phyloP scores from a whole-genome alignment of 1,284 basidiomycete species.

The Polyporus tsugae region DNA sequence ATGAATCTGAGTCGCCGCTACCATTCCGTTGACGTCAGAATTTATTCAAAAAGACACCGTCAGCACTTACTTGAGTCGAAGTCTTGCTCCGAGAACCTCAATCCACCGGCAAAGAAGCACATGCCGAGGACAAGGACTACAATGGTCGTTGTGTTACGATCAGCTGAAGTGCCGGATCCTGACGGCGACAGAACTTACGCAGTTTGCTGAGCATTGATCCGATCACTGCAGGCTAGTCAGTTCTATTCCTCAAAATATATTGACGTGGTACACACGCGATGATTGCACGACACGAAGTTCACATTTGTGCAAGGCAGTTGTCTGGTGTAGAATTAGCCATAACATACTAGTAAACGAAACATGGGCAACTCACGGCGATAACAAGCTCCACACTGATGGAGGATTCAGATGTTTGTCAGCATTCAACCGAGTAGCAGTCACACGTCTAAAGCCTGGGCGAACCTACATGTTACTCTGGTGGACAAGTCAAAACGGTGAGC shows the following conservation, averaged over 20 bases:
- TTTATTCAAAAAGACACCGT: not conserved
- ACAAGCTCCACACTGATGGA: constrained; percentile 72
- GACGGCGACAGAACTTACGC: constrained; percentile 50
- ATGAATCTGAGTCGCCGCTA: constrained; percentile 83
- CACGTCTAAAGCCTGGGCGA: not conserved
- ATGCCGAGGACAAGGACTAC: constrained; percentile 68
- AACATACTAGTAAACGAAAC: not conserved
- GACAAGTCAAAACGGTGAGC: constrained; percentile 20
- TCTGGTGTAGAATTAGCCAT: constrained; percentile 48
- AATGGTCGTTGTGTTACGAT: not conserved
- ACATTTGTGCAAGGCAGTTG: constrained; percentile 84
- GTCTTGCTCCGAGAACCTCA: constrained; percentile 80
- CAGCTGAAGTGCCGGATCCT: not conserved
- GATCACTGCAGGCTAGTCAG: constrained; percentile 57
- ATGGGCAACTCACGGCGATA: constrained; percentile 61
- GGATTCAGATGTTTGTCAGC: constrained; percentile 2
- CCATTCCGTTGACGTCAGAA: not conserved
- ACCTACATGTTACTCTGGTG: constrained; percentile 73
- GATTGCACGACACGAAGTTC: constrained; percentile 88
- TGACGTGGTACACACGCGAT: constrained; percentile 48
- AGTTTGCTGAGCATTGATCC: constrained; percentile 84
- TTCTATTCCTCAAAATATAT: not conserved
- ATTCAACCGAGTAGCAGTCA: not conserved
- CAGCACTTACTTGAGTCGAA: constrained; percentile 70
- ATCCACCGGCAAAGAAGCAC: constrained; percentile 84